Conservation (phyloP, 768 basidiomycete genomes). For the Boletellus emodensis region DNA sequence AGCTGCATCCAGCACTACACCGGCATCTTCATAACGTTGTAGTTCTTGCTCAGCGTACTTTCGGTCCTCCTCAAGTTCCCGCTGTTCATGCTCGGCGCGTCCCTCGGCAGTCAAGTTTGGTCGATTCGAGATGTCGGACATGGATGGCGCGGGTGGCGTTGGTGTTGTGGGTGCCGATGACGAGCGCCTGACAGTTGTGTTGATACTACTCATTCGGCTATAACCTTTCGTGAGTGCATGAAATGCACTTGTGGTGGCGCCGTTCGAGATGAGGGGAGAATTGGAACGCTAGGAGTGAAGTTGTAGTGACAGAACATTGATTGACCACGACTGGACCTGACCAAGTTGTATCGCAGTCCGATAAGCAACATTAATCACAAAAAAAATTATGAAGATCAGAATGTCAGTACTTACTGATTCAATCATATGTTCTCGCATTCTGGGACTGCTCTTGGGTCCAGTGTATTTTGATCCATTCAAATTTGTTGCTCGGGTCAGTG, state of each 20-base stretch:
- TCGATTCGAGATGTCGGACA: not conserved
- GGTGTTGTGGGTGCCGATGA: not conserved
- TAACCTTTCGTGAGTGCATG: not conserved
- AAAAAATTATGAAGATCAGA: not conserved
- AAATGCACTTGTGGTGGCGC: not conserved
- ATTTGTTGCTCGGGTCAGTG: not conserved
- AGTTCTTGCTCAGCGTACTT: not conserved
- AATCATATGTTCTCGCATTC: not conserved
- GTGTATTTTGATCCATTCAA: not conserved
- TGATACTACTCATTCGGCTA: not conserved
- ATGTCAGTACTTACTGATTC: too few relatives aligned
- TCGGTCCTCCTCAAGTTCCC: not conserved
- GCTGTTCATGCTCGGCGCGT: not conserved
- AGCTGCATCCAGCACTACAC: not conserved
- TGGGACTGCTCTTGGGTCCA: not conserved
- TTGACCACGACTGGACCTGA: not conserved
- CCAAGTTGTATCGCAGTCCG: not conserved
- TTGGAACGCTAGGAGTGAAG: too few relatives aligned
- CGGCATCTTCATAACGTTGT: not conserved
- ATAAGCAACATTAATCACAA: not conserved
- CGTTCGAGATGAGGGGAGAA: not conserved
- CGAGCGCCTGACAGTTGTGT: not conserved
- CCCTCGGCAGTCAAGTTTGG: not conserved
- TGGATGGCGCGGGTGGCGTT: not conserved
- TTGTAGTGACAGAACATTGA: too few relatives aligned